Base-by-base conservation (phyloP, 176 grass and related monocot genomes). In the Coix lacrymajobi region DNA sequence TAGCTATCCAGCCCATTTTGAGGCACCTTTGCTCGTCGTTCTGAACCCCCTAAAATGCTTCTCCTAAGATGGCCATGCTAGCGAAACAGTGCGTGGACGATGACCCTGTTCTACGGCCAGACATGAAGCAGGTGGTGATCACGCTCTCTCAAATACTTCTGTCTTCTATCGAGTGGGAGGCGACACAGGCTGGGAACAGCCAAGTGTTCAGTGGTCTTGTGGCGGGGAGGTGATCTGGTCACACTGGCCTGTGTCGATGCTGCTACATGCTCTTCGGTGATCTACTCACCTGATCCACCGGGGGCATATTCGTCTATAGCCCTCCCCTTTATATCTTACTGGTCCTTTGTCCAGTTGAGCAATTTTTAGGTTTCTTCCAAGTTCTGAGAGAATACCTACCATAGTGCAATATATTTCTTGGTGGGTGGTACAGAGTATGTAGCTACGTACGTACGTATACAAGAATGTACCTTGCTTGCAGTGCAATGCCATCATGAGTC, bases 121-220 rank as follows among this genome's bases (percentile, higher is more conserved):
- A 99, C 58, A 96, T 99, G 96, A 96, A 99, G 87, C 96, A 93
- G 84, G 89, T 86, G n/a, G 96, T 99, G 69, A 99, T 99, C 44
- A 90, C 96, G 62, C 78, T 99, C 16, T 99, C 96, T 10, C 96
- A 96, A n/a, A 92, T 99, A 78, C 89, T 99, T 31, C 85, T 96
- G 16, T 99, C 96, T 7, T 99, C 96, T 26, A 87, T 96, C 25
- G 96, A 99, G 77, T 99, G 96, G 96, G 96, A 99, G 41, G 87
- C 96, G 3, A 90, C 91, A 1, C 78, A 90, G 39, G 96, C 91
- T 5, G 96, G 96, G 76, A 99, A 96, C 73, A 92, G 93, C 83
- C 96, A 99, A 77, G 90, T 99, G 36, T 99, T 99, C 77, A 99
- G 96, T 38, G 96, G 96, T 26, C 96, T 99, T 62, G 96, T 99